These are phyloP conservation scores for Acacia acuminata DNA, from an alignment of 306 rosid species.

Conservation along the genomic window DNA sequence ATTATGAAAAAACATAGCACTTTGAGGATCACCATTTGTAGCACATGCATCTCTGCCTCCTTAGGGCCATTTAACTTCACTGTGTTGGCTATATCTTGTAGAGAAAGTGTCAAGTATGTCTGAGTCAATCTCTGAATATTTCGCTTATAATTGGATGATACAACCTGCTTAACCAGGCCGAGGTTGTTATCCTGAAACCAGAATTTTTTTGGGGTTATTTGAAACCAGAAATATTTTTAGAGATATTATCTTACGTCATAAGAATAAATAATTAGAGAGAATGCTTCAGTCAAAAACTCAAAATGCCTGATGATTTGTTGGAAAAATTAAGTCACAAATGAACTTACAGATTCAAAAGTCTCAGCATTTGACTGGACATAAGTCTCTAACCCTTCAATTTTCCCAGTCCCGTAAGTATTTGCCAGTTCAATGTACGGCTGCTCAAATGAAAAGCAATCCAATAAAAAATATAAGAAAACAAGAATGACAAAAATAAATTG, in stretches of 20 bases:
- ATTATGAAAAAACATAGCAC: background rate
- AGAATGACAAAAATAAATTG: conserved; percentile 4
- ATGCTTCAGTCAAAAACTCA: conserved; percentile 23
- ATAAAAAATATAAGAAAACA: background rate
- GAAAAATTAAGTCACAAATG: conserved; percentile 3
- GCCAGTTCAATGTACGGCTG: conserved; percentile 80
- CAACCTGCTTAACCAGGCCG: conserved; percentile 78
- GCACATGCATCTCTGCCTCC: conserved; percentile 93
- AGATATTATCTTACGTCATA: background rate
- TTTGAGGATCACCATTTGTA: conserved; percentile 69
- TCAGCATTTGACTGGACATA: conserved; percentile 35
- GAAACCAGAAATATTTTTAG: background rate
- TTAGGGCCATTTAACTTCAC: conserved; percentile 72
- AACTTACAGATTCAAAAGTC: conserved; percentile 36
- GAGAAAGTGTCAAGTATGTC: conserved; percentile 87
- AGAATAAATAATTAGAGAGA: background rate
- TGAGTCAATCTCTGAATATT: conserved; percentile 90
- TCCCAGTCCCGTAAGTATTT: conserved; percentile 41
- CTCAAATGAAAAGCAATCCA: conserved; percentile 17
- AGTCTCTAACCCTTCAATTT: conserved; percentile 33
- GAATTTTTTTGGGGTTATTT: background rate
- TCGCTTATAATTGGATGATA: conserved; percentile 72
- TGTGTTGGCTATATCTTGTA: conserved; percentile 80
- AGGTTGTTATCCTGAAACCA: conserved; percentile 75
- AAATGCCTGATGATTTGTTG: background rate